phyloP scores from a whole-genome alignment of 495 filamentous ascomycete genomes.

The Podospora anserina region DNA sequence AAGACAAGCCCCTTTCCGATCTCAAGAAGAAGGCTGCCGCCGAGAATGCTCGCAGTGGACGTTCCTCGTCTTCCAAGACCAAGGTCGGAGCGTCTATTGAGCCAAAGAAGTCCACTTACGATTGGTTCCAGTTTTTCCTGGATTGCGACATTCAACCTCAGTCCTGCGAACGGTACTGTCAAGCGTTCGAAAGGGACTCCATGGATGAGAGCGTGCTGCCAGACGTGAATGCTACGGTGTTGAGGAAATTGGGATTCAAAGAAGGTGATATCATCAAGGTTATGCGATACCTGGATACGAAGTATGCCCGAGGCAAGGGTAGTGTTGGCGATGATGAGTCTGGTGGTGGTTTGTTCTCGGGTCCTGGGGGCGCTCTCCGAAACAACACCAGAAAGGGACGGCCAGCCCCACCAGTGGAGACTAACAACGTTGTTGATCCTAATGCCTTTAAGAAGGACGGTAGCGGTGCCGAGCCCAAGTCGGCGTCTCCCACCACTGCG shows the following conservation, averaged over 20 bases:
- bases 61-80: constrained; percentile 22
- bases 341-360: constrained; percentile 79
- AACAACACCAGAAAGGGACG: constrained; percentile 96
- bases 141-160: constrained; percentile 84
- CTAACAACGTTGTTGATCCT: constrained; percentile 79
- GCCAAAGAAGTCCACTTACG: constrained; percentile 68
- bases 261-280: constrained; percentile 96
- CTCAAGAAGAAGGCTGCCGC: constrained; percentile 50
- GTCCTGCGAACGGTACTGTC: constrained; percentile 89
- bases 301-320: constrained; percentile 64
- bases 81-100: constrained; percentile 52
- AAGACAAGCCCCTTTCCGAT: constrained; percentile 91
- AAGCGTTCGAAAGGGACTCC: constrained; percentile 81
- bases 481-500: constrained; percentile 46
- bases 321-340: constrained; percentile 60
- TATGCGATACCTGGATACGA: constrained; percentile 82
- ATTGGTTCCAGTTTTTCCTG: constrained; percentile 99
- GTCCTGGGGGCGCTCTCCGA: constrained; percentile 77
- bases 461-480: constrained; percentile 36
- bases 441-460: constrained; percentile 67
- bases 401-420: constrained; percentile 78
- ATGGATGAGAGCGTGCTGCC: constrained; percentile 92
- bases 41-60: constrained; percentile 23
- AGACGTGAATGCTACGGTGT: constrained; percentile 75
- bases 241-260: constrained; percentile 83